Conservation (phyloP, 108 stramenopile genomes). For the Cyclostephanos tholiformis region DNA sequence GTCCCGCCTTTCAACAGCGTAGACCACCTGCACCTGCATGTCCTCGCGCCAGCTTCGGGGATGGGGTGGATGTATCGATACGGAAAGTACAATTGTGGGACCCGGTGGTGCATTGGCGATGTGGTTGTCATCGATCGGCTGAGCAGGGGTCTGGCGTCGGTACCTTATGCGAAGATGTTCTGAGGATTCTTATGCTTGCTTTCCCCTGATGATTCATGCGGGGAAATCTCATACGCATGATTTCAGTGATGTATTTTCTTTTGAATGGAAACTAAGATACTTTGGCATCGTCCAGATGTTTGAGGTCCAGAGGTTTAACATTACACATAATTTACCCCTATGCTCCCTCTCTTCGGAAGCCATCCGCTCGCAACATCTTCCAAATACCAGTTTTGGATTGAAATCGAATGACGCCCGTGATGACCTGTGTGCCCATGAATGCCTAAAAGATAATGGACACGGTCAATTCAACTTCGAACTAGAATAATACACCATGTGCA, state of each 20-base stretch:
- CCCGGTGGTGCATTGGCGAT: conserved; percentile 54
- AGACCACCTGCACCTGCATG: conserved; percentile 80
- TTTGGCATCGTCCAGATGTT: no score
- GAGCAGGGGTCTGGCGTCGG: conserved; percentile 33
- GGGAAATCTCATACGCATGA: no score
- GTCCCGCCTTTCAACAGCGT: conserved; percentile 72
- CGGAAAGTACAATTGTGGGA: conserved; percentile 57
- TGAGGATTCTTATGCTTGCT: background rate
- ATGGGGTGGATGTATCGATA: conserved; percentile 49
- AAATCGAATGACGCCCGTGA: conserved; percentile 66
- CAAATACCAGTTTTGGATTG: conserved; percentile 79
- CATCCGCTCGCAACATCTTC: conserved; percentile 49
- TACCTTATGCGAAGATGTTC: conserved; percentile 6
- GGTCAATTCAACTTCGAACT: background rate
- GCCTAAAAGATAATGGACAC: conserved; percentile 25
- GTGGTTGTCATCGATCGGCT: conserved; percentile 48
- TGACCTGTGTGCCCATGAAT: conserved; percentile 85
- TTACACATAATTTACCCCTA: no score
- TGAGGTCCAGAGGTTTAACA: no score
- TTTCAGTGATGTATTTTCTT: no score
- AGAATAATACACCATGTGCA: background rate
- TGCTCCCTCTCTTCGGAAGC: no score
- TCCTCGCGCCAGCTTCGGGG: conserved; percentile 66
- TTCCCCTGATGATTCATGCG: background rate
- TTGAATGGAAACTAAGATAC: no score